These are phyloP conservation scores for Castanospermum australe DNA, from an alignment of 306 rosid species.

Conservation along the genomic window DNA sequence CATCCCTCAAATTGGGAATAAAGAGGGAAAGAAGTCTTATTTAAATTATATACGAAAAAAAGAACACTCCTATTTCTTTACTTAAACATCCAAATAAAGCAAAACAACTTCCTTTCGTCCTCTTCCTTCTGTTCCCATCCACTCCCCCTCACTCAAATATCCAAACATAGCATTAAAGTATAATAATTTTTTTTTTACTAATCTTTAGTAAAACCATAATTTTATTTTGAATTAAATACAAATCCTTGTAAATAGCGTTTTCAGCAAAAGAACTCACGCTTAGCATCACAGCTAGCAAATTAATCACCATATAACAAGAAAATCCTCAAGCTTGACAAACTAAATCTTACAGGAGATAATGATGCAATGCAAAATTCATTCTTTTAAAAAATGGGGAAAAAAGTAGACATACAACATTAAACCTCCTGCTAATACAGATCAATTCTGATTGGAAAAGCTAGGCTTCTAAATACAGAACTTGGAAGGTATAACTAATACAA, in stretches of 20 bases:
- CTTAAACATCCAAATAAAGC: too few species aligned
- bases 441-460: conserved; percentile 42
- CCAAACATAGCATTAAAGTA: too few species aligned
- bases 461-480: conserved; percentile 50
- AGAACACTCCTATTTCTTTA: too few species aligned
- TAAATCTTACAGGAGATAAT: background rate
- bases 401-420: conserved; percentile 49
- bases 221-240: too few species aligned
- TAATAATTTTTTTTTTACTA: background rate
- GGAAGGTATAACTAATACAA: conserved; percentile 52
- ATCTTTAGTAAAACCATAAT: background rate
- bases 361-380: conserved; percentile 30
- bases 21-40: too few species aligned
- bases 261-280: background rate
- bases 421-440: conserved; percentile 39
- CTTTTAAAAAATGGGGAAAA: background rate
- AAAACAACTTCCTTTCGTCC: too few species aligned
- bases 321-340: background rate
- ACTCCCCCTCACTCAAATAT: too few species aligned
- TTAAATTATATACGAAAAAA: too few species aligned
- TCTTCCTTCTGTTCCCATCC: too few species aligned
- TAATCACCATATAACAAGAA: conserved; percentile 9
- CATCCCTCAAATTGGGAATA: too few species aligned
- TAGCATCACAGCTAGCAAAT: background rate
- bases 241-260: background rate